phyloP scores from a whole-genome alignment of 495 filamentous ascomycete genomes.

The Hypoxylon fragiforme region DNA sequence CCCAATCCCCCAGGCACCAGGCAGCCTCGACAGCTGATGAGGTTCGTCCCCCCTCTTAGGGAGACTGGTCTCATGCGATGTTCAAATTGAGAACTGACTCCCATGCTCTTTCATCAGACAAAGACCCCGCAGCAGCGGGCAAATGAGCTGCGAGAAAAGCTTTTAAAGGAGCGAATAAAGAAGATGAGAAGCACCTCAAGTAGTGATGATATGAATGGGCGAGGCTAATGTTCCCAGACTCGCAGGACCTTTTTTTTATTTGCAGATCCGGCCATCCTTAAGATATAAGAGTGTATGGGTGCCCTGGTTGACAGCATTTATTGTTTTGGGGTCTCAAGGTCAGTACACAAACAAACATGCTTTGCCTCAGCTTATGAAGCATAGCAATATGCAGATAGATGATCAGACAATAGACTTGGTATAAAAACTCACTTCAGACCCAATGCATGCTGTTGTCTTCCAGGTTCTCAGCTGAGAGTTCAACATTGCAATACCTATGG shows the following conservation, averaged over 20 bases:
- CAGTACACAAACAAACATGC: constrained; percentile 20
- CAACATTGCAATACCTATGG: neutral
- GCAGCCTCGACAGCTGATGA: constrained; percentile 39
- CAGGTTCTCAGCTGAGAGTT: neutral
- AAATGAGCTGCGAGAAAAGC: constrained; percentile 64
- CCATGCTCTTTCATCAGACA: constrained; percentile 37
- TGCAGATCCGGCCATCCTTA: constrained; percentile 11
- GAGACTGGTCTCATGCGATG: constrained; percentile 20
- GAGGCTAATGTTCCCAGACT: constrained; percentile 50
- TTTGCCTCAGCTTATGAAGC: constrained; percentile 19
- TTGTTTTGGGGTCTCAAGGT: constrained; percentile 25
- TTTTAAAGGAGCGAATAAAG: constrained; percentile 70
- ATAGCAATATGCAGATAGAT: constrained; percentile 23
- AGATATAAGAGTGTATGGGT: constrained; percentile 4
- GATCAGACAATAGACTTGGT: constrained; percentile 24
- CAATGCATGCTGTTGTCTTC: constrained; percentile 1
- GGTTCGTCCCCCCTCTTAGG: constrained; percentile 48
- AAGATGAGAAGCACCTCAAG: constrained; percentile 61
- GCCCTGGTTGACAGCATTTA: constrained; percentile 1
- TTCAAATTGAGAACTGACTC: constrained; percentile 35
- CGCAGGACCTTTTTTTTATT: constrained; percentile 34
- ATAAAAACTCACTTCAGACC: neutral
- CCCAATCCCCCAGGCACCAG: constrained; percentile 38
- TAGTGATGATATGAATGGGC: constrained; percentile 45
- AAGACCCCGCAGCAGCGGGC: constrained; percentile 50